A percentile compares a stretch with the other conserved stretches of the same genome.
Conservation (phyloP, 2,329 filamentous ascomycete species). For the Blumeriella jaapii region DNA sequence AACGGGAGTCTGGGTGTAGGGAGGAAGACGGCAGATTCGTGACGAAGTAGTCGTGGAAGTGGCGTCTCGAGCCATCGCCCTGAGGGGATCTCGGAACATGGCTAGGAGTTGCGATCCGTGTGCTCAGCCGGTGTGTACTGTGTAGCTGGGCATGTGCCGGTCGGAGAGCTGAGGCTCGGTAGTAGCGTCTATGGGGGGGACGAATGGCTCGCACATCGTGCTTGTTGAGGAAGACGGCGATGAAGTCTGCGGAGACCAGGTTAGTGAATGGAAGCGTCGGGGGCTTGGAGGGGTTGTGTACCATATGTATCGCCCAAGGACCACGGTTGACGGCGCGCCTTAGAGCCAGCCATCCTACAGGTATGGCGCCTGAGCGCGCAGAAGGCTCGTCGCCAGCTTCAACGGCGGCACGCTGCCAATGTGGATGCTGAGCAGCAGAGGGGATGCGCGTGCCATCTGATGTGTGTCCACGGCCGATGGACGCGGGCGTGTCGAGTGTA, state of each 20-base stretch:
- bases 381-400: neutral
- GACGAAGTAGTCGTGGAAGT: constrained; percentile 94
- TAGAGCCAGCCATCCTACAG: constrained; percentile 13
- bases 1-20: constrained; percentile 72
- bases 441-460: constrained; percentile 4
- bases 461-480: neutral
- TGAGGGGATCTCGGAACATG: neutral
- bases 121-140: constrained; percentile 3
- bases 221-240: constrained; percentile 21
- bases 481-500: neutral
- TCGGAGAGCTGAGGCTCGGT: constrained; percentile 4
- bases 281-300: constrained; percentile 4
- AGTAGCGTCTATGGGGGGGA: constrained; percentile 2
- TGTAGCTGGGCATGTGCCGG: constrained; percentile 3
- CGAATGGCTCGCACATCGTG: constrained; percentile 3
- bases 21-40: constrained; percentile 91
- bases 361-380: neutral
- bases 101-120: neutral
- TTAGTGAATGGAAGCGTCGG: neutral
- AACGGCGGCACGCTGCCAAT: neutral
- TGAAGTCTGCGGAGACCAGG: constrained; percentile 18
- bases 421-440: neutral
- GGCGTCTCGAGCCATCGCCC: constrained; percentile 7
- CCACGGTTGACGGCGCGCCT: constrained; percentile 15
- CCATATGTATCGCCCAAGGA: constrained; percentile 26